Evolutionary conservation across 2,329 filamentous ascomycete species (phyloP).

Genomic region (Rhynchosporium secalis): DNA sequence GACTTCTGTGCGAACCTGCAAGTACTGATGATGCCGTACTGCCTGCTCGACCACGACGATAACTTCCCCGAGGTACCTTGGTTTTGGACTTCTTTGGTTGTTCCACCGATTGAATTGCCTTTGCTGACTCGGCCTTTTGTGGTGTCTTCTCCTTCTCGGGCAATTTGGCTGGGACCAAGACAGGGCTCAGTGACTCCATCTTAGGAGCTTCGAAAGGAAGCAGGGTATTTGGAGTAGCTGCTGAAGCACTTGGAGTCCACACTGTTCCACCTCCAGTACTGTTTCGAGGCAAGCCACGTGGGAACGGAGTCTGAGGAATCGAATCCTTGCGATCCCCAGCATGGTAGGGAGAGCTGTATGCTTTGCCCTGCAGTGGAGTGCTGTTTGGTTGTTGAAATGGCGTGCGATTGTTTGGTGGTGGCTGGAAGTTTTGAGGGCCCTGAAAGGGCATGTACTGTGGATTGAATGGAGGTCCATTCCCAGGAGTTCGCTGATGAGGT

Average conservation of each 20-base stretch:
- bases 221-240: conserved; percentile 54
- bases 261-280: conserved; percentile 51
- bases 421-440: conserved; percentile 26
- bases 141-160: conserved; percentile 31
- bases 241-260: conserved; percentile 58
- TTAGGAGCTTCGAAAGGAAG: conserved; percentile 52
- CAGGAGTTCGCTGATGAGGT: conserved; percentile 28
- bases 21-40: conserved; percentile 36
- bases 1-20: conserved; percentile 45
- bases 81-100: conserved; percentile 12
- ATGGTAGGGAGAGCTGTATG: conserved; percentile 41
- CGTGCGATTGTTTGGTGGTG: conserved; percentile 27
- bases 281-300: conserved; percentile 18
- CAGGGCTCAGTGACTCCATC: conserved; percentile 60
- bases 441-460: conserved; percentile 30
- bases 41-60: conserved; percentile 32
- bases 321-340: conserved; percentile 28
- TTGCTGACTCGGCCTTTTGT: conserved; percentile 13
- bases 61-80: conserved; percentile 22
- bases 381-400: conserved; percentile 32
- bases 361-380: conserved; percentile 33
- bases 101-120: conserved; percentile 7
- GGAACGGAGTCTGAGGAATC: conserved; percentile 35
- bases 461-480: conserved; percentile 31
- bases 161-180: conserved; percentile 44